These are phyloP conservation scores for Melanomma pulvis-pyrius DNA, from an alignment of 495 filamentous ascomycete genomes.

Conservation along the genomic window DNA sequence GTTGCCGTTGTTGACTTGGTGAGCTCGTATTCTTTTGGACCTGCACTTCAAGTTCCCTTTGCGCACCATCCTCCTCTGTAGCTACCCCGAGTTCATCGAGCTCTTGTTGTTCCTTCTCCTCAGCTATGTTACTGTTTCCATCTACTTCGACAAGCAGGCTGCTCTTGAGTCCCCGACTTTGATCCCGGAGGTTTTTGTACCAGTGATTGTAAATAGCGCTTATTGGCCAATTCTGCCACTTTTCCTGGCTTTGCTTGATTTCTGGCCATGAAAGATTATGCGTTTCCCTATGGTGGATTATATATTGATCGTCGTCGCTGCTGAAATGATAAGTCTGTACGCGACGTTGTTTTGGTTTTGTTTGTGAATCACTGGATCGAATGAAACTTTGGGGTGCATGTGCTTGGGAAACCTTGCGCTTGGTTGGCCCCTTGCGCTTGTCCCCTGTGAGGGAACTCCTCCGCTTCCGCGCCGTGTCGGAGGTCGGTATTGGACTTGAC, in stretches of 20 bases:
- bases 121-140: not conserved
- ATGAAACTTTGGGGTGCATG: not conserved
- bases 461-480: not conserved
- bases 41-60: not conserved
- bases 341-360: not conserved
- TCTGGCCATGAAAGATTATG: not conserved
- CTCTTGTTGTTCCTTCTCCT: not conserved
- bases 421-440: not conserved
- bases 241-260: not conserved
- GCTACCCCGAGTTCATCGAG: not conserved
- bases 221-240: conserved; percentile 9
- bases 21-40: not conserved
- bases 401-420: not conserved
- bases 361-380: not conserved
- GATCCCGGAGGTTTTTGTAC: not conserved
- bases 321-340: conserved; percentile 1
- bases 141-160: not conserved
- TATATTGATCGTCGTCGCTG: conserved; percentile 9
- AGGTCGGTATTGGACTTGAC: not conserved
- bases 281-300: conserved; percentile 9
- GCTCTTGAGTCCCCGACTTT: not conserved
- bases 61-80: not conserved
- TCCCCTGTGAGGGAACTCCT: not conserved
- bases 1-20: not conserved
- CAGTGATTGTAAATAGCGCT: conserved; percentile 4